Evolutionary conservation across 2,329 filamentous ascomycete genomes (phyloP), one percentile per base, ranked within the genome.

Genomic region (Acrocalymma vagum): DNA sequence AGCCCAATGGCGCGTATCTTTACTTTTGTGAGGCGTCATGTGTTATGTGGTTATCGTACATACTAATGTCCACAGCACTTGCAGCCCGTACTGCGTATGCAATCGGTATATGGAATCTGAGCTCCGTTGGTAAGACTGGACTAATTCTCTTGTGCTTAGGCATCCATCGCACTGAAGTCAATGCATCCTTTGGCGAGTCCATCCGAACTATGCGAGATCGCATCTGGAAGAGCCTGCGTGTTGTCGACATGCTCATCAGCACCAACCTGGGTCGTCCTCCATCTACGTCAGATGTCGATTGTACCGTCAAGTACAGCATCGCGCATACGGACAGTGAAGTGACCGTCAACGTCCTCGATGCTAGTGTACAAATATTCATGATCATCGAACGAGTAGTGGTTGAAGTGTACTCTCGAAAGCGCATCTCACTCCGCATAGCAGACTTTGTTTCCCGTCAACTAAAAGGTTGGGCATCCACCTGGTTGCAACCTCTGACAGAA

Each of bases 81-180:
- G 76, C 78, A n/a, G 67, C 78, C 15, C 71, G 77, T 18, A 75
- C 77, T 9, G 75, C 76, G 1, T 80, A 79, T 47, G 76, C 78
- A 1, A 73, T 80, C 16, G 78, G n/a, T n/a, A n/a, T n/a, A n/a
- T n/a, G n/a, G n/a, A n/a, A n/a, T n/a, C n/a, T n/a, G n/a, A n/a
- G n/a, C n/a, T n/a, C n/a, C n/a, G n/a, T n/a, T n/a, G n/a, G n/a
- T n/a, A n/a, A n/a, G n/a, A n/a, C n/a, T n/a, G n/a, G n/a, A n/a
- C n/a, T n/a, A n/a, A n/a, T n/a, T n/a, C n/a, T n/a, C n/a, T n/a
- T n/a, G n/a, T n/a, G n/a, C n/a, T n/a, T n/a, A n/a, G n/a, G 78
- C 1, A 65, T 80, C 15, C 78, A 80, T 50, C 63, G 77, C 5
- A 77, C 72, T 18, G 77, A 79, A 53, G 76, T 78, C 9, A 79